Base-by-base conservation (phyloP, 2,329 filamentous ascomycete genomes). In the Microthyrium microscopicum region DNA sequence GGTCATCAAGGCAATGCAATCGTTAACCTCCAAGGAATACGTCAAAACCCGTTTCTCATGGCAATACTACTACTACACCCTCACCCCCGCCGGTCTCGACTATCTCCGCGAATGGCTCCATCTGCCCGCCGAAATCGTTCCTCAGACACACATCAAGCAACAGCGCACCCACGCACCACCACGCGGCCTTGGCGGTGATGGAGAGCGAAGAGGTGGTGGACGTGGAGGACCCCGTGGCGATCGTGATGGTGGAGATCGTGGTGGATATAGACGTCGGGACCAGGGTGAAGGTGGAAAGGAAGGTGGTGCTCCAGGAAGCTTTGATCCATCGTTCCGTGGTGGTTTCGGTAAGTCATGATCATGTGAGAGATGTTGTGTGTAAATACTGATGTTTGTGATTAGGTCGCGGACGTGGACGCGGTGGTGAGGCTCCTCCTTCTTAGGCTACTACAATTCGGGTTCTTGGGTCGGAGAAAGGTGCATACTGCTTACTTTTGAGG, bases 71-170 rank as follows among this genome's bases (percentile, higher is more conserved):
- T 98, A 98, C 81, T 98, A 98, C 78, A 94, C 89, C 66, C 78
- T 98, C 66, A 94, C 87, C 62, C 82, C 85, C 58, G 85, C 95
- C 74, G 89, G 89, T 68, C 87, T 98, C 62, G 87, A 95, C 72
- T 98, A 98, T 76, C 85, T 98, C 63, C 87, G 89, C 61, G 89
- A 98, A 73, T 98, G 89, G 89, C 85, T 98, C 54, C 89, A 98
- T 70, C 80, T 98, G 54, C 89, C 89, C 56, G 85, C 89, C 60
- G 89, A 98, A 77, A 94, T 98, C 59, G 89, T 98, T 50, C 89
- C 89, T 52, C 84, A 91, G 56, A 98, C 89, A 56, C 89, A 98
- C 79, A 95, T 98, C 71, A 98, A 98, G 82, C 85, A 94, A 73
- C 84, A 94, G 74, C 83, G 89, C 65, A 89, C 83, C 54, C 84